These are phyloP conservation scores for Amanita exitialis DNA, from an alignment of 768 basidiomycete genomes.

Conservation along the genomic window DNA sequence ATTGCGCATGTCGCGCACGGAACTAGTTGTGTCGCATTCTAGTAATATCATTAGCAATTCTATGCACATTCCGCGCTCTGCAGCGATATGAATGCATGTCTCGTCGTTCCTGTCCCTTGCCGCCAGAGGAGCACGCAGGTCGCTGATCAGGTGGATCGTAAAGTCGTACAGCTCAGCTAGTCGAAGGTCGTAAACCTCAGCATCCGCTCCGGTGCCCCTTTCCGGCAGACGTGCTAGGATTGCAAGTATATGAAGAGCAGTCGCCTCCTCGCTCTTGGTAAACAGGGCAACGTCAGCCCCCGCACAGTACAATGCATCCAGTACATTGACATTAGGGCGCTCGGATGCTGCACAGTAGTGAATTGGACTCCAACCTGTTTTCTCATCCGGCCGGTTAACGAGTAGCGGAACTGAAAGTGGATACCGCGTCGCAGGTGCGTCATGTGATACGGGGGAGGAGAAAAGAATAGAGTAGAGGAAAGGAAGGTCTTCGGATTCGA, in stretches of 20 bases:
- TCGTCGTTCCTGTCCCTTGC: constrained; percentile 60
- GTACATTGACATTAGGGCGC: constrained; percentile 46
- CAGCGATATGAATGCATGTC: constrained; percentile 74
- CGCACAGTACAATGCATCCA: constrained; percentile 66
- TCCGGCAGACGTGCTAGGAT: constrained; percentile 20
- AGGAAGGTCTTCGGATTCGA: constrained; percentile 37
- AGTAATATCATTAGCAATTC: constrained; percentile 56
- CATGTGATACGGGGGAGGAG: constrained; percentile 28
- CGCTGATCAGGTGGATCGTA: constrained; percentile 55
- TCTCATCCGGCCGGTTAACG: constrained; percentile 55
- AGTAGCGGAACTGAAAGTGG: constrained; percentile 41
- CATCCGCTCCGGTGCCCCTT: background rate
- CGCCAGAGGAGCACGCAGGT: constrained; percentile 59
- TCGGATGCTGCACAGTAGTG: constrained; percentile 55
- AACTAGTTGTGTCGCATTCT: constrained; percentile 49
- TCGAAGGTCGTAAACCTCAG: constrained; percentile 22
- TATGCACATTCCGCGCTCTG: constrained; percentile 59
- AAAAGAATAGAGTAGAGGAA: constrained; percentile 49
- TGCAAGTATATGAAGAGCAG: constrained; percentile 61
- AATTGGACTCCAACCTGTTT: constrained; percentile 60
- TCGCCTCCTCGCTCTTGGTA: constrained; percentile 52
- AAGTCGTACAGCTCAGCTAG: constrained; percentile 40
- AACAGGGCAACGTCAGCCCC: constrained; percentile 69
- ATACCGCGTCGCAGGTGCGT: constrained; percentile 29
- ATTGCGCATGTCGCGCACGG: constrained; percentile 53